Evolutionary conservation across 129 eudicot species (phyloP).

Genomic region (Lactuca saligna): DNA sequence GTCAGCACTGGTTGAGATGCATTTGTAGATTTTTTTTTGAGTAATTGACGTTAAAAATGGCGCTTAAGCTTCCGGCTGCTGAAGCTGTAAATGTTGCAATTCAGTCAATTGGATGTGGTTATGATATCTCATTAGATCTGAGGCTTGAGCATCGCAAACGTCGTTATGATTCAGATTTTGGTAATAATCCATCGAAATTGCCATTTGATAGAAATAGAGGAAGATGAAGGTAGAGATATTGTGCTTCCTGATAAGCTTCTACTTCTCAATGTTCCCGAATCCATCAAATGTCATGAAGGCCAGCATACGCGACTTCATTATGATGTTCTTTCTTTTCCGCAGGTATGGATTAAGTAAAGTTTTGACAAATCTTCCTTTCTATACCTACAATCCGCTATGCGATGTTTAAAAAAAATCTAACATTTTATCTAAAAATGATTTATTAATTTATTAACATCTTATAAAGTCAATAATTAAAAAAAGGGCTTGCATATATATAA

Average conservation of each 20-base stretch:
- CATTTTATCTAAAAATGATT: neutral
- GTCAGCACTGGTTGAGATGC: constrained; percentile 7
- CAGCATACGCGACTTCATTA: constrained; percentile 85
- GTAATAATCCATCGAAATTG: constrained; percentile 9
- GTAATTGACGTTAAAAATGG: constrained; percentile 42
- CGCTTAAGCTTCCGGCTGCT: constrained; percentile 68
- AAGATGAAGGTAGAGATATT: constrained; percentile 69
- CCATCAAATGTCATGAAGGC: constrained; percentile 86
- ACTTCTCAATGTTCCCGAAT: constrained; percentile 58
- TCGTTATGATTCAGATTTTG: constrained; percentile 15
- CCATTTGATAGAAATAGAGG: constrained; percentile 71
- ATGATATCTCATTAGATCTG: neutral
- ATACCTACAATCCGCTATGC: too few relatives aligned
- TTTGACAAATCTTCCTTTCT: neutral
- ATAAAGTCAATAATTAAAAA: too few relatives aligned
- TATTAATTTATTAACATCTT: too few relatives aligned
- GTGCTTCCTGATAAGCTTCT: constrained; percentile 77
- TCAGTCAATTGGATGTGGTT: constrained; percentile 27
- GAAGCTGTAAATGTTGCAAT: constrained; percentile 85
- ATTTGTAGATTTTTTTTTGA: neutral
- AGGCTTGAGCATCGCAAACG: constrained; percentile 88
- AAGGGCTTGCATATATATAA: too few relatives aligned
- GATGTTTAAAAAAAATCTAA: neutral
- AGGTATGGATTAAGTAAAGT: constrained; percentile 37
- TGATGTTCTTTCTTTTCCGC: constrained; percentile 91